Evolutionary conservation across 2,329 filamentous ascomycete genomes (phyloP), one percentile per base, ranked within the genome.

Genomic region (Fusarium algeriense): DNA sequence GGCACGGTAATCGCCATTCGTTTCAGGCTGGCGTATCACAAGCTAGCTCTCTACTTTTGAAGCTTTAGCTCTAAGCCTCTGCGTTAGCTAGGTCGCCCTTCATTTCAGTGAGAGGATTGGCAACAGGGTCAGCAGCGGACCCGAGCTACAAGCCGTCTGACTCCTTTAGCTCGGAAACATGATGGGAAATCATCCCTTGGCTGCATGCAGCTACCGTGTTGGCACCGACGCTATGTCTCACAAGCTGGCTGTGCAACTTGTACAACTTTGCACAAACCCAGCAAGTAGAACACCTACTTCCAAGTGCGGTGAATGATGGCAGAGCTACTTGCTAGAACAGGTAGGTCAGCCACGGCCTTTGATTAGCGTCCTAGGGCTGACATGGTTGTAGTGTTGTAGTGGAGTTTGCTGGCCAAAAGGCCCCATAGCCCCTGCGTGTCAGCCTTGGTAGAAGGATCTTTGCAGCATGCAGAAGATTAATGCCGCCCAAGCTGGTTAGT

Each of bases 311-410:
- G 7, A 30, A 43, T 49, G 46, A 64, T 32, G 57, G 40, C 44
- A 46, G 56, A 35, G 44, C 43, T 60, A 20, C 26, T 30, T 60
- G 6, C 35, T 30, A 20, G 23, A 35, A 66, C 46, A 34, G 41
- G 43, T 32, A 49, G 43, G 49, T 67, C 64, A 67, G 64, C 48
- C 57, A 56, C 19, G 32, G 48, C 37, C 49, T 48, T 35, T 34
- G 34, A 52, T 69, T 73, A 74, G 73, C 68, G 66, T 71, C 71
- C 73, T 75, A 75, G 71, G 74, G 74, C 74, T 76, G 74, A 76
- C 69, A 67, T 60, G 70, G 50, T 63, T 54, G 48, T 38, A 54
- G 71, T 62, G 50, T 57, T 50, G 48, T 53, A 52, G 73, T 64
- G 67, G 62, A 60, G 63, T 54, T 38, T 59, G 57, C 40, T 58